Conservation (phyloP, 2,329 filamentous ascomycete genomes). For the Sporothrix mexicana region DNA sequence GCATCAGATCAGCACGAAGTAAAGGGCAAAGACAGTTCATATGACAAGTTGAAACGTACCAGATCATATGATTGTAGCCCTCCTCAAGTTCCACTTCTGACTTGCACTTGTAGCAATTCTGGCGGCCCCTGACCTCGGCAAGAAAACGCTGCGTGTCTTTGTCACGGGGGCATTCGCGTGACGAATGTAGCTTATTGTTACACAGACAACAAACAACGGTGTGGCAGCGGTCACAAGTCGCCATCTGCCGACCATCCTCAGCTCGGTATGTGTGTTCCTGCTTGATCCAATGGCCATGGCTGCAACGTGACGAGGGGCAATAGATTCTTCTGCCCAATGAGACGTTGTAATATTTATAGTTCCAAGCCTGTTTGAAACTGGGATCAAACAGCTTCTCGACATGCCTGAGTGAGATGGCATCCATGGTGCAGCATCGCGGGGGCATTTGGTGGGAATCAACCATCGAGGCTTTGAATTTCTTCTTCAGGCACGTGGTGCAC, state of each 20-base stretch:
- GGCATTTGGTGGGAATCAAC: slow-evolving; percentile 83
- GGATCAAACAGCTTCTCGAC: slow-evolving; percentile 76
- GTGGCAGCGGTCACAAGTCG: slow-evolving; percentile 72
- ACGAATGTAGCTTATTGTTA: slow-evolving; percentile 74
- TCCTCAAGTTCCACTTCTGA: slow-evolving; percentile 78
- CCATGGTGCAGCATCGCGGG: slow-evolving; percentile 76
- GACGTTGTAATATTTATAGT: slow-evolving; percentile 78
- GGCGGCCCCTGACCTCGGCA: slow-evolving; percentile 73
- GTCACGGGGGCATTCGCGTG: slow-evolving; percentile 72
- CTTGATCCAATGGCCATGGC: slow-evolving; percentile 79
- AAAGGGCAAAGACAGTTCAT: too few relatives aligned
- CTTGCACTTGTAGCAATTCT: slow-evolving; percentile 75
- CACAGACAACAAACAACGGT: slow-evolving; percentile 77
- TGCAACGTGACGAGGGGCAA: slow-evolving; percentile 74
- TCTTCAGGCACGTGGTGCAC: slow-evolving; percentile 77
- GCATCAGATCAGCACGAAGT: too few relatives aligned
- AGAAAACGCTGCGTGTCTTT: slow-evolving; percentile 63
- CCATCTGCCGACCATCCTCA: slow-evolving; percentile 67
- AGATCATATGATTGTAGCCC: slow-evolving; percentile 88
- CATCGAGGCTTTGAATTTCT: slow-evolving; percentile 75
- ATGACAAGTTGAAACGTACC: slow-evolving; percentile 57
- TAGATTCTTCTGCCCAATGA: slow-evolving; percentile 77
- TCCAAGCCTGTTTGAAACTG: slow-evolving; percentile 79
- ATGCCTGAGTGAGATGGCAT: slow-evolving; percentile 75
- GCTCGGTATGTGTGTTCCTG: slow-evolving; percentile 67